Conservation (phyloP, 2,329 filamentous ascomycete species). For the Curvularia sp. region DNA sequence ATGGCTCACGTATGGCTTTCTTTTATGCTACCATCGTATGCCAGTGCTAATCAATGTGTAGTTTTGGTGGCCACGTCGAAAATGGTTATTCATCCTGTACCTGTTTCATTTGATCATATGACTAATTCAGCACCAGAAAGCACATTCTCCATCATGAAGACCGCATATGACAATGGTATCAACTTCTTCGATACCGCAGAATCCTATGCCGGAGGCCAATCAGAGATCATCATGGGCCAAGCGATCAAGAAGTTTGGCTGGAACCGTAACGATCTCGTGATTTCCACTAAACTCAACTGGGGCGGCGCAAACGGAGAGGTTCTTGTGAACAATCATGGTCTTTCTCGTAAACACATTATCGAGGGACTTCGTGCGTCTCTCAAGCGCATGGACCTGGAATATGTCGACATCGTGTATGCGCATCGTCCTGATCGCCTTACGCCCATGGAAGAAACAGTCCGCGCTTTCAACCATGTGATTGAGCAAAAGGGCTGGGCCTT, state of each 20-base stretch:
- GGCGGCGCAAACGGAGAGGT: slow-evolving; percentile 59
- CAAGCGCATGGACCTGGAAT: slow-evolving; percentile 64
- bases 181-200: slow-evolving; percentile 43
- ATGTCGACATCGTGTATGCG: slow-evolving; percentile 74
- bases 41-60: slow-evolving; percentile 9
- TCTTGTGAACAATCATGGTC: slow-evolving; percentile 70
- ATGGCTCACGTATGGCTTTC: slow-evolving; percentile 67
- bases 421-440: slow-evolving; percentile 73
- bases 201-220: slow-evolving; percentile 60
- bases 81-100: slow-evolving; percentile 57
- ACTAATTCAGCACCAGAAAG: slow-evolving; percentile 51
- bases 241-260: slow-evolving; percentile 65
- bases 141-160: slow-evolving; percentile 62
- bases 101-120: background rate
- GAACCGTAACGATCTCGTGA: slow-evolving; percentile 57
- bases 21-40: background rate
- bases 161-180: slow-evolving; percentile 64
- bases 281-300: slow-evolving; percentile 55
- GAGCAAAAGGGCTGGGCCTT: slow-evolving; percentile 70
- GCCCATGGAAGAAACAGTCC: slow-evolving; percentile 74
- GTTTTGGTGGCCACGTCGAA: slow-evolving; percentile 70
- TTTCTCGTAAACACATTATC: slow-evolving; percentile 74
- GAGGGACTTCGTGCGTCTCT: slow-evolving; percentile 70
- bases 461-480: slow-evolving; percentile 75
- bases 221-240: slow-evolving; percentile 63